Base-by-base conservation (phyloP, 2,329 filamentous ascomycete genomes). In the Diaporthe citrichinensis region DNA sequence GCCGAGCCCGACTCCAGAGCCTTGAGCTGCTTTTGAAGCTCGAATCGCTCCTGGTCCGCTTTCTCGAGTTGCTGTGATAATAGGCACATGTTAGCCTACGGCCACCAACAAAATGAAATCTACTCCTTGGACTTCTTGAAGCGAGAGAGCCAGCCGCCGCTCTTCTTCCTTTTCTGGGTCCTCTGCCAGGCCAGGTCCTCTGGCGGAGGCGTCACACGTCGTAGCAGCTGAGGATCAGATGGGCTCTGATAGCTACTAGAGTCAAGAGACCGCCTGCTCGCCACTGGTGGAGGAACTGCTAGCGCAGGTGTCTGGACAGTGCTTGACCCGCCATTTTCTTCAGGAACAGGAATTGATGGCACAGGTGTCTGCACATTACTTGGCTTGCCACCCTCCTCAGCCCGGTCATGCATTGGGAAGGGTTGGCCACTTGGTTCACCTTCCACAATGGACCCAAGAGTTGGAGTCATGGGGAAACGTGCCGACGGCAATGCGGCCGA, bases 21-120 rank as follows among this genome's bases (percentile, higher is more conserved):
- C 79, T 91, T 91, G 78, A 91, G 84, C 72, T 87, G 87, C 78
- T 87, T 85, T 79, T 90, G 89, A 51, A 91, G 82, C 74, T 91
- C 89, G 78, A 88, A 87, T 72, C 87, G 89, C 59, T 91, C 90
- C 77, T 88, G 86, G 77, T 92, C 90, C 20, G 88, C 85, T 79
- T 90, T 87, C 77, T 92, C 90, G 79, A 90, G 86, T 89, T 91
- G 90, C 89, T 91, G 79, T 57, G 77, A 61, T 71, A 72, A 67
- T 72, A 74, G 72, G 62, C 77, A 34, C 36, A 58, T 36, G 71
- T 81, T 78, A 80, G 82, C 78, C 73, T 68, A 39, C 20, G 67
- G 23, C 41, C 44, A 34, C 14, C 8, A 36, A 71, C 1, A 14
- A n/a, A 28, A 34, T 17, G 2, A 17, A n/a, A 62, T 59, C 58